Evolutionary conservation across 768 basidiomycete species (phyloP).

Genomic region (Pholiota molesta): DNA sequence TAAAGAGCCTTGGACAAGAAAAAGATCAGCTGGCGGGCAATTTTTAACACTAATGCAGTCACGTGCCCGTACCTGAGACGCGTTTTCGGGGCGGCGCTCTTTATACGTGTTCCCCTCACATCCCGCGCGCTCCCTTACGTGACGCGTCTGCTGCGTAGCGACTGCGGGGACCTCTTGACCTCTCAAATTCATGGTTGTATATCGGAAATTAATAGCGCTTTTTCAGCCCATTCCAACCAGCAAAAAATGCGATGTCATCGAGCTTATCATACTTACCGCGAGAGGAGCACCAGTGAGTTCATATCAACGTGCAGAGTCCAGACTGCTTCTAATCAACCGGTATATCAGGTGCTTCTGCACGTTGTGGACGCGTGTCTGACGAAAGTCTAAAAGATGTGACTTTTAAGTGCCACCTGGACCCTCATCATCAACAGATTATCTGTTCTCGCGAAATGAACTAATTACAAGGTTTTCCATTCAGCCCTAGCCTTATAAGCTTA

Average conservation of each 20-base stretch:
- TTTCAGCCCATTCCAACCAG: neutral
- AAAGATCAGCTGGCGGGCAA: conserved; percentile 15
- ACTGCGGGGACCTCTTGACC: too few species aligned
- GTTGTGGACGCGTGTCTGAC: neutral
- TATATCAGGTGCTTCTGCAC: neutral
- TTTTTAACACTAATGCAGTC: conserved; percentile 17
- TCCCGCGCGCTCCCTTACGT: neutral
- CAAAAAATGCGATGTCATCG: neutral
- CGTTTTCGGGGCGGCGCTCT: conserved; percentile 7
- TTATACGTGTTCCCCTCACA: conserved; percentile 7
- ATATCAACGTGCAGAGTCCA: neutral
- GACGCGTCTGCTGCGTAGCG: neutral
- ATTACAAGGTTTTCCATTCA: neutral
- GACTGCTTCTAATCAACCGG: neutral
- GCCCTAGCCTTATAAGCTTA: neutral
- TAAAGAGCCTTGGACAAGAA: conserved; percentile 10
- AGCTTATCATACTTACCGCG: neutral
- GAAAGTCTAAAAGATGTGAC: neutral
- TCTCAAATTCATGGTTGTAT: neutral
- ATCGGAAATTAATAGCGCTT: neutral
- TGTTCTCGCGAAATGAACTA: neutral
- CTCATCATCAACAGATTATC: neutral
- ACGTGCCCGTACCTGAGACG: conserved; percentile 20
- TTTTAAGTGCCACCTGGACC: neutral
- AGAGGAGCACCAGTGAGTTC: neutral